Base-by-base conservation (phyloP, 2,329 filamentous ascomycete genomes). In the Pyrenophora graminea region DNA sequence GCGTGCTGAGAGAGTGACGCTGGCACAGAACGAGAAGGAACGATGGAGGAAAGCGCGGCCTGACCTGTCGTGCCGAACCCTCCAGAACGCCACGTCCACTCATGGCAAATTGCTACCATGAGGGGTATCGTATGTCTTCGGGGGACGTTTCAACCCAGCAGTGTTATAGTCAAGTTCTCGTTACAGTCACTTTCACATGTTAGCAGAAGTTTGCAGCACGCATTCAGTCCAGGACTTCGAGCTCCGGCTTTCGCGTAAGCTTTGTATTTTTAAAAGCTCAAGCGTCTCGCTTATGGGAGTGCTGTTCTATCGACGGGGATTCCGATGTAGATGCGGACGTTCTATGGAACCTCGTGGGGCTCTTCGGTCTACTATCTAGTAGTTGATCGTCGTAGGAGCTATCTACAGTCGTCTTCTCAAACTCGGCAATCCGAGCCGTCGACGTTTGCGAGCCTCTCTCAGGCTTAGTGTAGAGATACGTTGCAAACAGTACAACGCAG, bases 391-490 rank as follows among this genome's bases (percentile, higher is more conserved):
- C 55, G 25, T 63, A 46, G n/a, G 66, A 48, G 23, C 58, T 57
- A 25, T 84, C 84, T 34, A 86, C 81, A 10, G 80, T 80, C 2
- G 85, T 84, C 74, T 96, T 94, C 70, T 96, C 91, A 66, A 88
- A 91, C 58, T 79, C 84, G 39, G 86, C 87, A 54, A 92, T 86
- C 57, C 77, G 82, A 63, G 90, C 85, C 0, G 87, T 84, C 0
- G 84, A 78, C 13, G 85, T 83, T 46, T 80, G 74, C 15, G 46
- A 17, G 21, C 54, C 39, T 55, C 81, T 77, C 56, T 91, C 84
- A 1, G 85, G 82, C 5, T 82, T 82, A 54, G 85, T 91, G 77
- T 96, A 97, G 13, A 97, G 80, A 70, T 91, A 97, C 2, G 91
- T 95, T 2, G 92, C 88, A 36, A 84, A 80, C 1, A 97, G 77